A percentile compares a stretch with the other conserved stretches of the same genome.
These are phyloP conservation scores for Clohesyomyces aquaticus DNA, from an alignment of 495 filamentous ascomycete species.

Conservation along the genomic window DNA sequence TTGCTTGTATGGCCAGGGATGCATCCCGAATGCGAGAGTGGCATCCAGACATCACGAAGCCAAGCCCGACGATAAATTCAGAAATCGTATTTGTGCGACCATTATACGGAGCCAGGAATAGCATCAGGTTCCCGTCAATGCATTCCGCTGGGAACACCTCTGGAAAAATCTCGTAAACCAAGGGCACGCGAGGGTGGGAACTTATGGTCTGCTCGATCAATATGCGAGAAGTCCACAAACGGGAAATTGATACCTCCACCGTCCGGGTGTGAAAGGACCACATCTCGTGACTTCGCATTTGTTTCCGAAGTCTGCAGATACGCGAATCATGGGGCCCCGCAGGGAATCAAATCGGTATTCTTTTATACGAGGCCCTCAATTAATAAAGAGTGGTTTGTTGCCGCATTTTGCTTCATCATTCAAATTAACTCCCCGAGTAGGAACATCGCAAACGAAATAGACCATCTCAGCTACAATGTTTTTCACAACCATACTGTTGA, in stretches of 20 bases:
- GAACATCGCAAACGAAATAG: not conserved
- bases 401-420: no score
- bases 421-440: no score
- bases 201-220: not conserved
- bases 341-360: no score
- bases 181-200: no score
- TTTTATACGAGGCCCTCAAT: no score
- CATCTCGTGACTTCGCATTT: not conserved
- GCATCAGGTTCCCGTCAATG: no score
- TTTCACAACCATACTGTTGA: not conserved
- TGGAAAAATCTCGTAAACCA: no score
- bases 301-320: not conserved
- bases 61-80: not conserved
- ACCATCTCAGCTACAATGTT: constrained; percentile 2
- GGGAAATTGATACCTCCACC: not conserved
- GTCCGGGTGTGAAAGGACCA: no score
- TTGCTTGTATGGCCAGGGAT: no score
- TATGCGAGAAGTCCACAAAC: not conserved
- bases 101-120: not conserved
- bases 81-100: not conserved
- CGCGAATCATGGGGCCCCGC: not conserved
- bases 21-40: no score
- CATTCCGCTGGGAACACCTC: no score
- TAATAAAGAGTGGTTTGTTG: no score
- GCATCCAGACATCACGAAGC: not conserved